Conservation (phyloP, 805 yeast genomes). For the Jamesozyma piceae region DNA sequence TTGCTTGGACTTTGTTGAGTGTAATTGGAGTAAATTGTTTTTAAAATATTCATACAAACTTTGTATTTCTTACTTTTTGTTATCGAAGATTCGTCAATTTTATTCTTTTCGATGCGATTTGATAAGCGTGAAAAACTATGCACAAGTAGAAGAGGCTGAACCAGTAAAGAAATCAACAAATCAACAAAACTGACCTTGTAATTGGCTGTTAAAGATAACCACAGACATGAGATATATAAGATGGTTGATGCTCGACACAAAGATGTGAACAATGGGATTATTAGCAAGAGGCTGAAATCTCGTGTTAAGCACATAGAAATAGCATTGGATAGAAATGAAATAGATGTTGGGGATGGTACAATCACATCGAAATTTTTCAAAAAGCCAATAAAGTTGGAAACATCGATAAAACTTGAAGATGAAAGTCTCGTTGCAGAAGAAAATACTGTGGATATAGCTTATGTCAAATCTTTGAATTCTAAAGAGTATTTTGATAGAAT, state of each 20-base stretch:
- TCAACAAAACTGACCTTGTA: no score
- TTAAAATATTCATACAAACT: neutral
- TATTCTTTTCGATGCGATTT: neutral
- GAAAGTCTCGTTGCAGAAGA: neutral
- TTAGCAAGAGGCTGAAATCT: neutral
- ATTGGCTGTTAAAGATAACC: no score
- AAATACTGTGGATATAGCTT: slow-evolving; percentile 11
- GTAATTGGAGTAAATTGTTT: neutral
- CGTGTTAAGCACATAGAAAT: neutral
- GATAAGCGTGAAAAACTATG: neutral
- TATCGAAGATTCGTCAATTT: neutral
- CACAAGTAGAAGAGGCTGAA: no score
- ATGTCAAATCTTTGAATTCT: slow-evolving; percentile 18
- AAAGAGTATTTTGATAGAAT: slow-evolving; percentile 20
- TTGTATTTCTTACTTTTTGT: neutral
- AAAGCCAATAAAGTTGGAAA: neutral
- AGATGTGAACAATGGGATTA: neutral
- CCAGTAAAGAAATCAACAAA: no score
- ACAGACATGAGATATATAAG: no score
- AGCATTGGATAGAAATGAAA: neutral
- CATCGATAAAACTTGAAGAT: neutral
- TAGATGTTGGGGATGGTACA: neutral
- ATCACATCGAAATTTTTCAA: slow-evolving; percentile 3
- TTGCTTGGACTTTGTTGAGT: neutral
- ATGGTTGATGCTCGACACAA: neutral